Conservation (phyloP, 2,329 filamentous ascomycete genomes). For the Trichoderma sp. region DNA sequence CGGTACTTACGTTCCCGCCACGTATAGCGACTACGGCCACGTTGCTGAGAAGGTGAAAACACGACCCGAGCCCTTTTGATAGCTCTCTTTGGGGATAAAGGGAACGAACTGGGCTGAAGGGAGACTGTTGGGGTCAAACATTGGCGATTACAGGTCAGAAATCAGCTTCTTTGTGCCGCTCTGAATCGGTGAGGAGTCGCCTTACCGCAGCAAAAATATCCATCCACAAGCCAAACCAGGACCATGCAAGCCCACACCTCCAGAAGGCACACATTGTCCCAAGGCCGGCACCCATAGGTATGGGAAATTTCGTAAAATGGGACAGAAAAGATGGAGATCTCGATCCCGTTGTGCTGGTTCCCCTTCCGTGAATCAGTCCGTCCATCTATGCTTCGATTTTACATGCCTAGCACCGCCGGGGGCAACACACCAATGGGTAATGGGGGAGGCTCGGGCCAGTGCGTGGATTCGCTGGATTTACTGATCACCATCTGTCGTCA, state of each 20-base stretch:
- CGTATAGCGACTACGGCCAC: background rate
- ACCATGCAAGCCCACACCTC: background rate
- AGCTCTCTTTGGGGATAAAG: background rate
- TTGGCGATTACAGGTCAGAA: background rate
- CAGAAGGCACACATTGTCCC: background rate
- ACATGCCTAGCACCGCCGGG: background rate
- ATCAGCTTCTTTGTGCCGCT: background rate
- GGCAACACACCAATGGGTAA: background rate
- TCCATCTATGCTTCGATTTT: background rate
- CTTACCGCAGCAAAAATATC: background rate
- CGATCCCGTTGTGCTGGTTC: slow-evolving; percentile 15
- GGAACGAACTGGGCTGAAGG: background rate
- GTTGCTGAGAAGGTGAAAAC: background rate
- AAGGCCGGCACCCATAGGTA: background rate
- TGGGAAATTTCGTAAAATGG: slow-evolving; percentile 3
- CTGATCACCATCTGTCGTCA: background rate
- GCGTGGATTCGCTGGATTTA: background rate
- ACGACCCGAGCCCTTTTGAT: background rate
- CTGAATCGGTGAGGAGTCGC: background rate
- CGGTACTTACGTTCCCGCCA: background rate
- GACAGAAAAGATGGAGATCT: slow-evolving; percentile 15
- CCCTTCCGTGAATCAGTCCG: background rate
- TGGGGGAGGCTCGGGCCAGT: background rate
- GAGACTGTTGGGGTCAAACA: background rate
- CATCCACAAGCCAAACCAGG: background rate